These are phyloP conservation scores for Starmera quercuum DNA, from an alignment of 805 yeast species.

Conservation along the genomic window DNA sequence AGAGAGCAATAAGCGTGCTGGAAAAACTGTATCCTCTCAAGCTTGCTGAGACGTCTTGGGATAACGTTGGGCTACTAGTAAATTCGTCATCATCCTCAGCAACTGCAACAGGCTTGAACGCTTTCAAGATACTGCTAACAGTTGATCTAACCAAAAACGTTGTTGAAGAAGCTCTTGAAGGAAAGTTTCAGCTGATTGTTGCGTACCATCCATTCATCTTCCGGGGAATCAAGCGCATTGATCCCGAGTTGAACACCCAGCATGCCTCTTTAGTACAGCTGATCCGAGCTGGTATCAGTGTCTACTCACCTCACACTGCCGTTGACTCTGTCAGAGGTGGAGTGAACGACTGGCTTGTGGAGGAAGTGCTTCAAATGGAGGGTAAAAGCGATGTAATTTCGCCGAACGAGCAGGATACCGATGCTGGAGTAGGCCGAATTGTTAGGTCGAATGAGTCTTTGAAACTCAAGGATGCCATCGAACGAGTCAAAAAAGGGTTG, in stretches of 20 bases:
- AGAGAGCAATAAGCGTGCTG: slow-evolving; percentile 41
- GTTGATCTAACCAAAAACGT: slow-evolving; percentile 82
- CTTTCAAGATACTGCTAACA: slow-evolving; percentile 48
- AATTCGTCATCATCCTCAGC: slow-evolving; percentile 43
- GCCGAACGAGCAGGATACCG: slow-evolving; percentile 30
- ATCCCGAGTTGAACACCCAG: slow-evolving; percentile 60
- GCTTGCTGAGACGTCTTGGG: slow-evolving; percentile 88
- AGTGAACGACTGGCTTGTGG: slow-evolving; percentile 86
- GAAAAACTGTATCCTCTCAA: slow-evolving; percentile 74
- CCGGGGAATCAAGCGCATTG: slow-evolving; percentile 72
- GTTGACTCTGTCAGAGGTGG: slow-evolving; percentile 91
- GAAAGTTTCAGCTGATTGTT: slow-evolving; percentile 49
- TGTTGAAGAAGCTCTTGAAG: slow-evolving; percentile 71
- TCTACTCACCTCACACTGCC: slow-evolving; percentile 94
- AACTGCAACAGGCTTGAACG: slow-evolving; percentile 7
- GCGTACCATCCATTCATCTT: slow-evolving; percentile 96
- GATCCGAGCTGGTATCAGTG: slow-evolving; percentile 73
- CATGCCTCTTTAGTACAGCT: slow-evolving; percentile 68
- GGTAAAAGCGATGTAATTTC: slow-evolving; percentile 31
- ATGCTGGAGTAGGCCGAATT: slow-evolving; percentile 79
- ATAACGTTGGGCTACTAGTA: slow-evolving; percentile 85
- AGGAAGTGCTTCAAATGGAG: slow-evolving; percentile 41
- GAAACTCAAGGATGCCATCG: slow-evolving; percentile 36
- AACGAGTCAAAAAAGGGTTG: slow-evolving; percentile 45
- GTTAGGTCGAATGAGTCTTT: slow-evolving; percentile 40